Percentiles rank a stretch among this genome's conserved stretches.
These are phyloP conservation scores for Kluyveromyces wickerhamii DNA, from an alignment of 805 yeast species.

Conservation along the genomic window DNA sequence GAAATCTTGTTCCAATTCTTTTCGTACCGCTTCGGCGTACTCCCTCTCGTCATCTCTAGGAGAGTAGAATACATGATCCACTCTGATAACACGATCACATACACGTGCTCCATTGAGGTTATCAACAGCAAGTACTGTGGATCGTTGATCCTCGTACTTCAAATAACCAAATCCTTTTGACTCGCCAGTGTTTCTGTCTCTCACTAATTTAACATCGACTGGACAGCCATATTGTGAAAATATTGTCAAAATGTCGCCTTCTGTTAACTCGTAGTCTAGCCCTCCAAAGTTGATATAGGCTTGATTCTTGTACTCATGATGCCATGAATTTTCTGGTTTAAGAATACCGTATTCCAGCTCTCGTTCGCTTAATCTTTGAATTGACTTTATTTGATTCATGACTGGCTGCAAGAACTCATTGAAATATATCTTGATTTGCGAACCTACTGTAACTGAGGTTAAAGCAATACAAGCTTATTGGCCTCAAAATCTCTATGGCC, in stretches of 20 bases:
- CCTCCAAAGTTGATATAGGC: constrained; percentile 75
- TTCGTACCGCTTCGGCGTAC: constrained; percentile 33
- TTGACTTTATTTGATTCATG: constrained; percentile 29
- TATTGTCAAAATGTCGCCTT: constrained; percentile 65
- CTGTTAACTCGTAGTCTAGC: constrained; percentile 54
- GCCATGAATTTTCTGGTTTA: constrained; percentile 71
- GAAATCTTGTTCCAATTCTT: constrained; percentile 28
- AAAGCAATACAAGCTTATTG: not conserved
- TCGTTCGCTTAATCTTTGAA: constrained; percentile 51
- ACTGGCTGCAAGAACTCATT: no score
- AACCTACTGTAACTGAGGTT: not conserved
- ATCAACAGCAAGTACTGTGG: constrained; percentile 81
- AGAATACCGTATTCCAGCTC: constrained; percentile 59
- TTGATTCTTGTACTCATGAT: constrained; percentile 68
- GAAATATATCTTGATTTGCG: not conserved
- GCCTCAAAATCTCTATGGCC: no score
- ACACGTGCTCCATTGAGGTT: constrained; percentile 66
- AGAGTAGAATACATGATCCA: constrained; percentile 64
- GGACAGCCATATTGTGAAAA: constrained; percentile 91
- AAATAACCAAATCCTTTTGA: constrained; percentile 73
- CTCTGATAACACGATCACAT: constrained; percentile 44
- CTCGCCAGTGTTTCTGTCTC: constrained; percentile 58
- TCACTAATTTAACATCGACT: constrained; percentile 57
- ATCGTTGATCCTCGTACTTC: constrained; percentile 73
- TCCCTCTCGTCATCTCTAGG: constrained; percentile 45